Evolutionary conservation across 305 asterid genomes (phyloP).

Genomic region (Coffea humblotiana): DNA sequence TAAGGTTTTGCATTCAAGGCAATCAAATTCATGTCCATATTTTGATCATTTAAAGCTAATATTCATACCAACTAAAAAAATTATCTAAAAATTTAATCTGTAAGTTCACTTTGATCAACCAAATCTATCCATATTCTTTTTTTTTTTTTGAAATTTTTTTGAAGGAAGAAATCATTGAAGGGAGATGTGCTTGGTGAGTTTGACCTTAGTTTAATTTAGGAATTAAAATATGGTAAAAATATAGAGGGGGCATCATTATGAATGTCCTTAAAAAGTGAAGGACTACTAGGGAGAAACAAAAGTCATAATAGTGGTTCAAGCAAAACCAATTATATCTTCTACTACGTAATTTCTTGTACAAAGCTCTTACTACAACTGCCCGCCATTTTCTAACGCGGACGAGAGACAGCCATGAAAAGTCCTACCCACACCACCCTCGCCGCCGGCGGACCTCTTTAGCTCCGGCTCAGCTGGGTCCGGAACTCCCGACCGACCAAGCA

Average conservation of each 20-base stretch:
- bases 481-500: constrained; percentile 30
- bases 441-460: constrained; percentile 31
- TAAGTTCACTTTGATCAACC: too few species aligned
- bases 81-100: too few species aligned
- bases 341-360: not conserved
- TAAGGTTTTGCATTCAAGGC: not conserved
- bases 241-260: not conserved
- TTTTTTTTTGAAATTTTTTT: too few species aligned
- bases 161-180: too few species aligned
- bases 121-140: too few species aligned
- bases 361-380: constrained; percentile 26
- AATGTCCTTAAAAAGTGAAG: constrained; percentile 2
- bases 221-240: not conserved
- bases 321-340: not conserved
- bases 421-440: constrained; percentile 19
- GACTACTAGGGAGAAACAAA: constrained; percentile 21
- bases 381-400: constrained; percentile 34
- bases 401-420: constrained; percentile 13
- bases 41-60: not conserved
- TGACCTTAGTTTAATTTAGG: not conserved
- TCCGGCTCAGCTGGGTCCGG: constrained; percentile 30
- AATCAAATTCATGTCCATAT: too few species aligned
- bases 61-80: not conserved
- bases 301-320: constrained; percentile 31
- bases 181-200: not conserved